Percentiles rank a stretch among this genome's conserved stretches.
Conservation (phyloP, 1,284 basidiomycete species). For the Ceratobasidium sp. region DNA sequence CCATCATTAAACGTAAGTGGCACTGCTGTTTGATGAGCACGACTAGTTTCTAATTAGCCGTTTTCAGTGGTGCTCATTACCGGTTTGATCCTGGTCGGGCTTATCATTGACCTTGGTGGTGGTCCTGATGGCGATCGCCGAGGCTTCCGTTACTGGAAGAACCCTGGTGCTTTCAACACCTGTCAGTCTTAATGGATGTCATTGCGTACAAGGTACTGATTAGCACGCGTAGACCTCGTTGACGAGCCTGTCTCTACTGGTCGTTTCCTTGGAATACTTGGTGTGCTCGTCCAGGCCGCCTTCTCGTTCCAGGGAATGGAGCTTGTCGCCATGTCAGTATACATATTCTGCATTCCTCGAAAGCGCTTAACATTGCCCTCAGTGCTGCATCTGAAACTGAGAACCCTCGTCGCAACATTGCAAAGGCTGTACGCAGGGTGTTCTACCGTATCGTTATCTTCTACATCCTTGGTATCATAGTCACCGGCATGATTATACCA, state of each 20-base stretch:
- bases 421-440: constrained; percentile 83
- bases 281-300: constrained; percentile 79
- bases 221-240: constrained; percentile 54
- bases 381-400: constrained; percentile 76
- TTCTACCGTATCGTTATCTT: constrained; percentile 84
- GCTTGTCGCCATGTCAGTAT: constrained; percentile 77
- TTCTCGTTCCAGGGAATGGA: constrained; percentile 91
- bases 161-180: constrained; percentile 70
- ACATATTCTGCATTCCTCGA: no score
- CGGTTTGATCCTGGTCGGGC: constrained; percentile 72
- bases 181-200: constrained; percentile 49
- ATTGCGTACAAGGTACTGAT: constrained; percentile 61
- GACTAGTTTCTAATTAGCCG: constrained; percentile 27
- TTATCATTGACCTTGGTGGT: constrained; percentile 80
- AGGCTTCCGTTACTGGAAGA: constrained; percentile 73
- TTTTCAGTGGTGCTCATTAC: constrained; percentile 68
- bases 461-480: constrained; percentile 76
- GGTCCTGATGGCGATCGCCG: constrained; percentile 57
- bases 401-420: constrained; percentile 82
- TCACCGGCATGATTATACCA: constrained; percentile 85
- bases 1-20: constrained; percentile 70
- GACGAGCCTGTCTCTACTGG: constrained; percentile 56
- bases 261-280: constrained; percentile 77
- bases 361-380: neutral
- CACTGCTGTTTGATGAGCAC: constrained; percentile 24